These are phyloP conservation scores for Dothistroma pini DNA, from an alignment of 2,329 filamentous ascomycete species.

Conservation along the genomic window DNA sequence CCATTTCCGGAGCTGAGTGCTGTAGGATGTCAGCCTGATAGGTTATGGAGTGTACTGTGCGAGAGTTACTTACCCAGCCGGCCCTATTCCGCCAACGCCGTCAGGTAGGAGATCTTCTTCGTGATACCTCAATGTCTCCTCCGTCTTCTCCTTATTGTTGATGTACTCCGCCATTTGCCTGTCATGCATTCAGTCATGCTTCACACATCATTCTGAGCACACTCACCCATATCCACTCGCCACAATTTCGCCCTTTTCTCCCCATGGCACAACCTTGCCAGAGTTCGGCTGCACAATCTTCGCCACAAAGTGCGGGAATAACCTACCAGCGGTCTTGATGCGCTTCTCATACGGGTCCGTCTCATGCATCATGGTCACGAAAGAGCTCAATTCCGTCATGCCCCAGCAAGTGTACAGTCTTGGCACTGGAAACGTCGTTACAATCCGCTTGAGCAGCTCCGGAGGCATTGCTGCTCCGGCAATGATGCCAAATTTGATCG, in stretches of 20 bases:
- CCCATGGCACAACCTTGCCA: slow-evolving; percentile 63
- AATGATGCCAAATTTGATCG: slow-evolving; percentile 52
- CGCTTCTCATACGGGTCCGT: slow-evolving; percentile 61
- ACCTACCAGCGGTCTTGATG: slow-evolving; percentile 68
- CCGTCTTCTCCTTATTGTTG: slow-evolving; percentile 70
- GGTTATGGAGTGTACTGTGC: neutral
- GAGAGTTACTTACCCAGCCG: slow-evolving; percentile 13
- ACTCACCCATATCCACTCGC: slow-evolving; percentile 66
- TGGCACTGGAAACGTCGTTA: slow-evolving; percentile 65
- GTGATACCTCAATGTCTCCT: slow-evolving; percentile 55
- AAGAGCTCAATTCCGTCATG: slow-evolving; percentile 58
- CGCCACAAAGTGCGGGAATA: slow-evolving; percentile 69
- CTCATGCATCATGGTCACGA: slow-evolving; percentile 31
- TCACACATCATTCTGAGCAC: neutral
- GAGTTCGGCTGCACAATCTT: slow-evolving; percentile 68
- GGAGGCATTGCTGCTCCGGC: slow-evolving; percentile 73
- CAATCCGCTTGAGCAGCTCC: slow-evolving; percentile 69
- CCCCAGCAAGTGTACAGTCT: slow-evolving; percentile 60
- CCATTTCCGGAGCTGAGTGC: slow-evolving; percentile 50
- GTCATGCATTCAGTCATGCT: neutral
- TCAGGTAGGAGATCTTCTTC: slow-evolving; percentile 26
- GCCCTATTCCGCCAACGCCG: slow-evolving; percentile 24
- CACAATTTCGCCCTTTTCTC: slow-evolving; percentile 68
- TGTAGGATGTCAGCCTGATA: neutral
- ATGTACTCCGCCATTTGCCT: slow-evolving; percentile 59